These are phyloP conservation scores for Fraxinus albicans DNA, from an alignment of 305 asterid species.

Conservation along the genomic window DNA sequence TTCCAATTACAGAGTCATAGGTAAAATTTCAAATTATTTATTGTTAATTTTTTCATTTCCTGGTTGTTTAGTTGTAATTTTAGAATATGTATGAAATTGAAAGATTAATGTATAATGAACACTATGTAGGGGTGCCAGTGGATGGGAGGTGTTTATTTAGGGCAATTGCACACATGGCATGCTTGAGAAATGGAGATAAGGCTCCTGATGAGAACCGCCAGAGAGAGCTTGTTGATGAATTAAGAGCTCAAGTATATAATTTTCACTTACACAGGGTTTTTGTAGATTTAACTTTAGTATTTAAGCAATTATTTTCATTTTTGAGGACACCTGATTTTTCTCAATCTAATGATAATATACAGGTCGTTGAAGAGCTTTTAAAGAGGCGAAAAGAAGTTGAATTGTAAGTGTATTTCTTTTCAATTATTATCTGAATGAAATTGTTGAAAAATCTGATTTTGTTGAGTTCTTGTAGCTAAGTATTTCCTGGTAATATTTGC, in stretches of 20 bases:
- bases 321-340: no score
- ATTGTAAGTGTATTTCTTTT: no score
- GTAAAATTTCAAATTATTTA: slow-evolving; percentile 26
- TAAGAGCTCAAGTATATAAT: slow-evolving; percentile 67
- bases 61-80: neutral
- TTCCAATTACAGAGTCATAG: slow-evolving; percentile 53
- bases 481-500: no score
- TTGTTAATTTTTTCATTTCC: neutral
- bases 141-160: slow-evolving; percentile 87
- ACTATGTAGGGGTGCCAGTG: slow-evolving; percentile 55
- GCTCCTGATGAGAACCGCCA: slow-evolving; percentile 75
- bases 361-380: no score
- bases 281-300: neutral
- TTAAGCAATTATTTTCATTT: no score
- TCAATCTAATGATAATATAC: no score
- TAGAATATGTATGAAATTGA: neutral
- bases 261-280: neutral
- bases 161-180: slow-evolving; percentile 76
- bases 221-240: slow-evolving; percentile 80
- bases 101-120: neutral
- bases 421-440: no score
- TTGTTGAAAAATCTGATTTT: no score
- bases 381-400: no score
- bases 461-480: no score
- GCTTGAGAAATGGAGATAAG: slow-evolving; percentile 63